Conservation (phyloP, 805 yeast genomes). For the Wickerhamiella qilinensis region DNA sequence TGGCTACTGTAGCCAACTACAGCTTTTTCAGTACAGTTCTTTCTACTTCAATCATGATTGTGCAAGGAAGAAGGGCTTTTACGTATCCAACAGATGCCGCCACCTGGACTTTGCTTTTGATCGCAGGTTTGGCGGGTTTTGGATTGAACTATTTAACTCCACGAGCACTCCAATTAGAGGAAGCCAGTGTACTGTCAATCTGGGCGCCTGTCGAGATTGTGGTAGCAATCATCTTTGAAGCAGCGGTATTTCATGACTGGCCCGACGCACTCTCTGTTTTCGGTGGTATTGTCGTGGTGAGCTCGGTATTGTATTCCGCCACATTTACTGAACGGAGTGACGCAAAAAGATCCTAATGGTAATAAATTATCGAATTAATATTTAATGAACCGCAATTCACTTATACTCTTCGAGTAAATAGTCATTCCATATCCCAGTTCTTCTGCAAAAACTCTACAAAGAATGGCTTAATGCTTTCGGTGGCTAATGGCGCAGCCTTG, state of each 20-base stretch:
- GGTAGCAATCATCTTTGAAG: slow-evolving; percentile 65
- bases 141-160: slow-evolving; percentile 65
- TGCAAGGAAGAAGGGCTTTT: not conserved
- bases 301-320: slow-evolving; percentile 25
- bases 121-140: slow-evolving; percentile 66
- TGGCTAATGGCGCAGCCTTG: slow-evolving; percentile 58
- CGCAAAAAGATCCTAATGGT: no score
- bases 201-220: slow-evolving; percentile 64
- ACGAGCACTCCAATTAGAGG: slow-evolving; percentile 68
- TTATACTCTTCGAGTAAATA: no score
- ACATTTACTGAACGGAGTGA: not conserved
- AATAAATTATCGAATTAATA: no score
- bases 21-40: slow-evolving; percentile 43
- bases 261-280: slow-evolving; percentile 54
- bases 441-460: slow-evolving; percentile 66
- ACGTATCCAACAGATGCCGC: not conserved
- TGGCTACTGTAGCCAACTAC: slow-evolving; percentile 63
- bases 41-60: slow-evolving; percentile 21
- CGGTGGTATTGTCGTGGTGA: slow-evolving; percentile 55
- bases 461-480: slow-evolving; percentile 47
- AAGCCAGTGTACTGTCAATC: slow-evolving; percentile 59
- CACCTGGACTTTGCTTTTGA: slow-evolving; percentile 40
- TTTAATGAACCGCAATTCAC: no score
- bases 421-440: slow-evolving; percentile 31
- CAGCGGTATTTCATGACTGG: slow-evolving; percentile 49